Conservation (phyloP, 2,329 filamentous ascomycete genomes). For the Ophiostoma ulmi region DNA sequence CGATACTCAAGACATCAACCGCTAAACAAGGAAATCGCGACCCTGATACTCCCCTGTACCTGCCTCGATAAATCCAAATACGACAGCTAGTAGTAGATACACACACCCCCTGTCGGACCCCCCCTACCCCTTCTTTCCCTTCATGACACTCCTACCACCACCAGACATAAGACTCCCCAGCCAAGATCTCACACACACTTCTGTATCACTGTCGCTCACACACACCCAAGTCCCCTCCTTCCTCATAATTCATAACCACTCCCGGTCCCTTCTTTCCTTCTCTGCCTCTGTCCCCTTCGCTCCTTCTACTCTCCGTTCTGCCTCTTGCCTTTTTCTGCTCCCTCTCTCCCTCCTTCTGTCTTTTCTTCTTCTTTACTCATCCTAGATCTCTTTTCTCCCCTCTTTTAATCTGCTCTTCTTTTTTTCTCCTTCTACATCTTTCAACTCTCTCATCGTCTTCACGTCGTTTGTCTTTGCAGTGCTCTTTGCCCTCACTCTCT, state of each 20-base stretch:
- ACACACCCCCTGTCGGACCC: slow-evolving; percentile 16
- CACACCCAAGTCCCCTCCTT: slow-evolving; percentile 32
- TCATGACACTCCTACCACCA: slow-evolving; percentile 18
- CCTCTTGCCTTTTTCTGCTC: slow-evolving; percentile 22
- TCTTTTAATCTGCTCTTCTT: not conserved
- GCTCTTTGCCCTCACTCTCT: slow-evolving; percentile 18
- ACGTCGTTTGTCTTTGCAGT: slow-evolving; percentile 13
- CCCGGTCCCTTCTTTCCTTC: slow-evolving; percentile 15
- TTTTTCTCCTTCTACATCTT: not conserved
- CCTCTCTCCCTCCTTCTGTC: slow-evolving; percentile 20
- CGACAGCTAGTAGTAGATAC: slow-evolving; percentile 8
- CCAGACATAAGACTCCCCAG: slow-evolving; percentile 25
- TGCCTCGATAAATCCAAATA: slow-evolving; percentile 16
- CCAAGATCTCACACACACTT: slow-evolving; percentile 37
- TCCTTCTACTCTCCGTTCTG: slow-evolving; percentile 24
- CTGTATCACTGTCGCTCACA: slow-evolving; percentile 37
- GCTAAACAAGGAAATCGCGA: slow-evolving; percentile 1
- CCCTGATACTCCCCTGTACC: slow-evolving; percentile 10
- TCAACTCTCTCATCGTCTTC: slow-evolving; percentile 2
- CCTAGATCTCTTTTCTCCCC: not conserved
- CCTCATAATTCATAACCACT: slow-evolving; percentile 33
- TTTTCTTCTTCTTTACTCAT: not conserved
- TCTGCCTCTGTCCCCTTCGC: slow-evolving; percentile 8
- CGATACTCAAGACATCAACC: not conserved
- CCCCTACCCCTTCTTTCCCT: slow-evolving; percentile 17